Evolutionary conservation across 2,329 filamentous ascomycete genomes (phyloP).

Genomic region (Aspergillus persii): DNA sequence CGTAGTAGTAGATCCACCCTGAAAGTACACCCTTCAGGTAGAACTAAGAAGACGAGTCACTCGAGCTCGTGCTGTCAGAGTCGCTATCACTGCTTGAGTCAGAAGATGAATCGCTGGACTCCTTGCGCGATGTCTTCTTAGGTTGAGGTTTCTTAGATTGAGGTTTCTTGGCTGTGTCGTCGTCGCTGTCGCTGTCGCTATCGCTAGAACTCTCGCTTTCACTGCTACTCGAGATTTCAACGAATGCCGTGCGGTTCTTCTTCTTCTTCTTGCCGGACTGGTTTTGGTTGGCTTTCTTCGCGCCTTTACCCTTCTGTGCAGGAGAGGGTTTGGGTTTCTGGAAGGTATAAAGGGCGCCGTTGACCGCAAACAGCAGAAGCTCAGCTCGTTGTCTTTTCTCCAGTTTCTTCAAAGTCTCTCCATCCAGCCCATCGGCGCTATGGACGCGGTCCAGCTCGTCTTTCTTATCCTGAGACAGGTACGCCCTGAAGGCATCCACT

Average conservation of each 20-base stretch:
- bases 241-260: slow-evolving; percentile 43
- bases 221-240: slow-evolving; percentile 44
- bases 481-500: slow-evolving; percentile 48
- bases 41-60: slow-evolving; percentile 6
- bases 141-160: background rate
- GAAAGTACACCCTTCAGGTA: background rate
- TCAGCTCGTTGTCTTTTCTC: slow-evolving; percentile 39
- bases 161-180: slow-evolving; percentile 10
- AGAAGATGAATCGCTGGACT: slow-evolving; percentile 10
- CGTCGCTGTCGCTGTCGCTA: slow-evolving; percentile 26
- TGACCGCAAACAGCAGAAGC: slow-evolving; percentile 35
- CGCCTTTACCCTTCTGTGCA: slow-evolving; percentile 21
- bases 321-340: slow-evolving; percentile 21
- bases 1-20: background rate
- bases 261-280: slow-evolving; percentile 34
- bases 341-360: slow-evolving; percentile 27
- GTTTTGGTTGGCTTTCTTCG: slow-evolving; percentile 15
- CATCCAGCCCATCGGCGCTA: slow-evolving; percentile 21
- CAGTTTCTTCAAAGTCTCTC: slow-evolving; percentile 28
- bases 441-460: slow-evolving; percentile 23
- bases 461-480: slow-evolving; percentile 25
- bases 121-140: slow-evolving; percentile 14
- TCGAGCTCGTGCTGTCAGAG: slow-evolving; percentile 15
- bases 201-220: slow-evolving; percentile 35
- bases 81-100: slow-evolving; percentile 16